Evolutionary conservation across 352 stramenopile species (phyloP).

Genomic region (Globisporangium ultimum): DNA sequence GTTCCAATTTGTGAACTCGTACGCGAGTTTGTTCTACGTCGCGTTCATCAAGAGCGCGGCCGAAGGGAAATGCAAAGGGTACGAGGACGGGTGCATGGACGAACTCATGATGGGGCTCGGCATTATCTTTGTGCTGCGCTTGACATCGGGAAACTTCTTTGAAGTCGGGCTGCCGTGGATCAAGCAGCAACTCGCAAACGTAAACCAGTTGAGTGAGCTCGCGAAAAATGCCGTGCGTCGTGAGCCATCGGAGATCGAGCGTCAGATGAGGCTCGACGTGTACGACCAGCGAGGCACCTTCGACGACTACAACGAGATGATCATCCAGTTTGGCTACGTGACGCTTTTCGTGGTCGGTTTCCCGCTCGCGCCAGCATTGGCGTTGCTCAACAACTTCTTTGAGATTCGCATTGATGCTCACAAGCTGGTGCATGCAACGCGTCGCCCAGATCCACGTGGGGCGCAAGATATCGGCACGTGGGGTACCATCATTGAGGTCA

Average conservation of each 20-base stretch:
- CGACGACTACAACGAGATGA: constrained; percentile 88
- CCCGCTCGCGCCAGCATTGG: constrained; percentile 86
- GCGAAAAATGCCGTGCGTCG: constrained; percentile 31
- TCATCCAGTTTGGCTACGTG: constrained; percentile 90
- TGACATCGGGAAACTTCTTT: constrained; percentile 80
- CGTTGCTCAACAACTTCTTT: constrained; percentile 90
- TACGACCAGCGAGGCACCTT: constrained; percentile 80
- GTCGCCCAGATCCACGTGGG: constrained; percentile 67
- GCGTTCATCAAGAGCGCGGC: constrained; percentile 77
- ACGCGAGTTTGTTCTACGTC: constrained; percentile 78
- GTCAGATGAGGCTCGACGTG: constrained; percentile 53
- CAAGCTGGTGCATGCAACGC: constrained; percentile 77
- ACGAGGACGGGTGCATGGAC: constrained; percentile 63
- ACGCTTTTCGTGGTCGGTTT: constrained; percentile 93
- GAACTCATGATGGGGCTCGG: constrained; percentile 72
- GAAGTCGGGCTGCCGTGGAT: constrained; percentile 72
- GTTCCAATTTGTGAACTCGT: constrained; percentile 87
- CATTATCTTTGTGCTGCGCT: constrained; percentile 69
- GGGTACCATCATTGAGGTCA: constrained; percentile 87
- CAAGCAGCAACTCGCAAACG: constrained; percentile 45
- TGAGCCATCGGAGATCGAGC: constrained; percentile 48
- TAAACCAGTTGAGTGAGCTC: constrained; percentile 19
- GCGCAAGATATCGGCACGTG: constrained; percentile 91
- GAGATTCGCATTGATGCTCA: constrained; percentile 89
- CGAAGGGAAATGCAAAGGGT: constrained; percentile 44